A percentile compares a stretch with the other conserved stretches of the same genome.
Conservation (phyloP, 169 alveolate species). For the Babesia caballi region DNA sequence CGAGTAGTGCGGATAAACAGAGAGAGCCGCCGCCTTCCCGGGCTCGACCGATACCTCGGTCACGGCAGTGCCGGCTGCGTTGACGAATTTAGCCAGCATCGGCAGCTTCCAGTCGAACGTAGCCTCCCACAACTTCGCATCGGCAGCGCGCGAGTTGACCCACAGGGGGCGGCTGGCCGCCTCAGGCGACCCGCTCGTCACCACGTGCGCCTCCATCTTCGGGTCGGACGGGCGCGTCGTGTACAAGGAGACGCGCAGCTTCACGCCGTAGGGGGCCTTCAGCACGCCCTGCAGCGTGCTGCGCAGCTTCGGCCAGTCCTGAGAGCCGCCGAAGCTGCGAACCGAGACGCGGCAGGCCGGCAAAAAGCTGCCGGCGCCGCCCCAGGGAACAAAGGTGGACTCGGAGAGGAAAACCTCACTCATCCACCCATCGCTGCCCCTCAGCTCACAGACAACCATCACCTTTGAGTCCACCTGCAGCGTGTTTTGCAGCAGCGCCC, state of each 20-base stretch:
- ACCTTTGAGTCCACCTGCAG: conserved; percentile 17
- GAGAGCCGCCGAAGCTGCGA: neutral
- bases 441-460: neutral
- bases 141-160: conserved; percentile 6
- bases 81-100: conserved; percentile 18
- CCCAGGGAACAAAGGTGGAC: neutral
- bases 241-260: neutral
- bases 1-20: conserved; percentile 26
- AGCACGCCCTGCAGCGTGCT: neutral
- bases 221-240: neutral
- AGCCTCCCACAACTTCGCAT: neutral
- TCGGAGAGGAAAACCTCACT: conserved; percentile 5
- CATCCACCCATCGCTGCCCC: conserved; percentile 1
- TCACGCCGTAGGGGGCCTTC: conserved; percentile 1
- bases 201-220: neutral
- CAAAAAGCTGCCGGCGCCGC: neutral
- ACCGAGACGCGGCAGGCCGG: conserved; percentile 4
- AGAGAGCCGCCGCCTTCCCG: neutral
- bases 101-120: conserved; percentile 31
- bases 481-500: neutral
- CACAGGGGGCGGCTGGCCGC: neutral
- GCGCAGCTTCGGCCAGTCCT: conserved; percentile 1
- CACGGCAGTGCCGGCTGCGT: neutral
- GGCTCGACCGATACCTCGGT: conserved; percentile 14
- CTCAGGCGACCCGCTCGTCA: neutral